Conservation (phyloP, 2,329 filamentous ascomycete species). For the Claviceps digitariae region DNA sequence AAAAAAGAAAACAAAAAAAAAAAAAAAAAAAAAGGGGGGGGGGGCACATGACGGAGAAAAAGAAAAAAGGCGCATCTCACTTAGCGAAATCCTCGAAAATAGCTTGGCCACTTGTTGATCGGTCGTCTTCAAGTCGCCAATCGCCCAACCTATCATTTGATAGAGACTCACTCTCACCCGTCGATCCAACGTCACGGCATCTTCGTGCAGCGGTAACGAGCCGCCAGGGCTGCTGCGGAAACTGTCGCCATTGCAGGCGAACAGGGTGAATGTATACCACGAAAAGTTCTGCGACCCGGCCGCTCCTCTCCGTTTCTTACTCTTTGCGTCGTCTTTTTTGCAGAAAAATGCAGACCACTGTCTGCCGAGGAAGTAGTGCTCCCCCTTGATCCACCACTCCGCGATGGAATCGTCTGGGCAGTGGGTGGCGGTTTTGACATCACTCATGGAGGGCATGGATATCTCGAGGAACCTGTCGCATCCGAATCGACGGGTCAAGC, state of each 20-base stretch:
- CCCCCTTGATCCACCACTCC: slow-evolving; percentile 14
- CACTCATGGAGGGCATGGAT: slow-evolving; percentile 30
- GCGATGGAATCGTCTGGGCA: slow-evolving; percentile 20
- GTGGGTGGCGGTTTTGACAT: slow-evolving; percentile 14
- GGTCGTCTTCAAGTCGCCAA: slow-evolving; percentile 31
- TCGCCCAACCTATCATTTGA: slow-evolving; percentile 38
- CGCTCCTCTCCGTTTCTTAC: slow-evolving; percentile 1
- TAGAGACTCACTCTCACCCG: slow-evolving; percentile 23
- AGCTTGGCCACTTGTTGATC: slow-evolving; percentile 38
- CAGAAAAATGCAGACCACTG: slow-evolving; percentile 35
- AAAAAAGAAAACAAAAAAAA: not conserved
- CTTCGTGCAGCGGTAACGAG: slow-evolving; percentile 12
- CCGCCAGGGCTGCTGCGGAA: slow-evolving; percentile 16
- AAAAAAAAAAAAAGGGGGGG: no score
- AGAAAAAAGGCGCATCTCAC: slow-evolving; percentile 18
- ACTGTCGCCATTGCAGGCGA: slow-evolving; percentile 36
- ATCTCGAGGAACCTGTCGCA: slow-evolving; percentile 46
- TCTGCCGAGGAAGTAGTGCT: slow-evolving; percentile 32
- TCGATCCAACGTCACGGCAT: slow-evolving; percentile 8
- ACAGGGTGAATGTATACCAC: slow-evolving; percentile 29
- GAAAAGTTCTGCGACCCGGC: not conserved
- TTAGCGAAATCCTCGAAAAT: slow-evolving; percentile 43
- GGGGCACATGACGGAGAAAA: not conserved
- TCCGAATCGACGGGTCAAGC: slow-evolving; percentile 41
- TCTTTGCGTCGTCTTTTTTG: slow-evolving; percentile 24